Evolutionary conservation across 2,329 filamentous ascomycete genomes (phyloP).

Genomic region (Ophiostoma quercus): DNA sequence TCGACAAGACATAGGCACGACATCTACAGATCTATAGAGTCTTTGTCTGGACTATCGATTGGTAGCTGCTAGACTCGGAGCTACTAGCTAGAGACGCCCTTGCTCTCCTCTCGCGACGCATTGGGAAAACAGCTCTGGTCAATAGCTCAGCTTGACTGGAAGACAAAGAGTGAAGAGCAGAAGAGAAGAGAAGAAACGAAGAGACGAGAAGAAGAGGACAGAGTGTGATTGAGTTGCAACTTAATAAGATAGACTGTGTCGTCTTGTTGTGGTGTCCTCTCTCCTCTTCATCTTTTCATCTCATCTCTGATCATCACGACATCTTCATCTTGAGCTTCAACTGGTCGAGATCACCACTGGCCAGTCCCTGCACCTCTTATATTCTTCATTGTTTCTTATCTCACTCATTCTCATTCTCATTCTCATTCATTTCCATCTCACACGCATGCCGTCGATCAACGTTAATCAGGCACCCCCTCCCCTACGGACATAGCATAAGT

Average conservation of each 20-base stretch:
- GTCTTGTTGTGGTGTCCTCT: background rate
- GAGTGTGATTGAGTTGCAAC: background rate
- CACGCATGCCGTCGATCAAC: background rate
- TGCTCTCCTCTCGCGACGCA: background rate
- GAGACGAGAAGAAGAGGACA: background rate
- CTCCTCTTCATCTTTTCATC: background rate
- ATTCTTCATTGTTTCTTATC: background rate
- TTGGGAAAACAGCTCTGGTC: background rate
- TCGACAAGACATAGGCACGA: background rate
- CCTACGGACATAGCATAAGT: background rate
- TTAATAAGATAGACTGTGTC: background rate
- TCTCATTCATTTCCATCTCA: background rate
- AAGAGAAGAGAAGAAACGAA: background rate
- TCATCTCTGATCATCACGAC: background rate
- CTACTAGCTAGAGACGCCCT: background rate
- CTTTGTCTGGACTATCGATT: background rate
- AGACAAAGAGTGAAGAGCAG: background rate
- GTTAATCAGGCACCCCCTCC: background rate
- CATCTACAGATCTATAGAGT: background rate
- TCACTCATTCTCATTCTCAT: background rate
- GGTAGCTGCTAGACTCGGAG: background rate
- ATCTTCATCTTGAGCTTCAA: background rate
- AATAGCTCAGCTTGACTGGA: background rate
- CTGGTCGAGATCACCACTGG: background rate
- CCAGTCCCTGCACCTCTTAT: background rate